Conservation (phyloP, 1,139 yeast genomes). For the Saccharomyces hybrid region DNA sequence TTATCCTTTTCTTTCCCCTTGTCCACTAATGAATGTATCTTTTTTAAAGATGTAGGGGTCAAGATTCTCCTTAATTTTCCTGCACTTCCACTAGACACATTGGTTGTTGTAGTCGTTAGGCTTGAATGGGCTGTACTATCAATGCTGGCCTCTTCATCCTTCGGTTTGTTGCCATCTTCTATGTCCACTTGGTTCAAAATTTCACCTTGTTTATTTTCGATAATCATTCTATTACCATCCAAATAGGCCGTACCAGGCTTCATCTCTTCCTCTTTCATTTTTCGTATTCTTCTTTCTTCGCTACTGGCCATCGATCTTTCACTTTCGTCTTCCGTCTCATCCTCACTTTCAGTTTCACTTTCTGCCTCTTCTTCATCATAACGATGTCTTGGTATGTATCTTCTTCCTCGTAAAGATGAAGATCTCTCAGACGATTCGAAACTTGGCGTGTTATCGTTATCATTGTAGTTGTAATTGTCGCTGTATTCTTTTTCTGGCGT, state of each 20-base stretch:
- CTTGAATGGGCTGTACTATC: slow-evolving; percentile 7
- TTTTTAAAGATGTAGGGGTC: slow-evolving; percentile 11
- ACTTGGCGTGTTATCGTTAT: slow-evolving; percentile 5
- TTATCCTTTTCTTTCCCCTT: slow-evolving; percentile 9
- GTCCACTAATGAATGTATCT: slow-evolving; percentile 4
- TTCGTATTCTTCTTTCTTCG: slow-evolving; percentile 10
- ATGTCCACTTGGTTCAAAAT: slow-evolving; percentile 42
- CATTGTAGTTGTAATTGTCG: neutral
- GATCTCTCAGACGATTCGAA: slow-evolving; percentile 1
- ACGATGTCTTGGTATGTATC: slow-evolving; percentile 1
- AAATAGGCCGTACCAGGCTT: slow-evolving; percentile 47
- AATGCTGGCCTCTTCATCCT: slow-evolving; percentile 22
- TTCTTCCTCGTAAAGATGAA: neutral
- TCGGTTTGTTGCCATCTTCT: slow-evolving; percentile 9
- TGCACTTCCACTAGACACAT: slow-evolving; percentile 17
- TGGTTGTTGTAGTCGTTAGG: slow-evolving; percentile 12
- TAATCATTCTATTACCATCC: slow-evolving; percentile 61
- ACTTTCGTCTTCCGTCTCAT: slow-evolving; percentile 9
- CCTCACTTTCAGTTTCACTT: slow-evolving; percentile 5
- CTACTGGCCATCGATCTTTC: neutral
- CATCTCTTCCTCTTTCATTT: slow-evolving; percentile 17
- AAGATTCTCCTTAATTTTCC: slow-evolving; percentile 15
- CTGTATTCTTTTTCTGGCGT: slow-evolving; percentile 2
- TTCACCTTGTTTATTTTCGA: slow-evolving; percentile 83
- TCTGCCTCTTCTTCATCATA: slow-evolving; percentile 1